Evolutionary conservation across 1,284 basidiomycete species (phyloP).

Genomic region (Blastosporella zonata): DNA sequence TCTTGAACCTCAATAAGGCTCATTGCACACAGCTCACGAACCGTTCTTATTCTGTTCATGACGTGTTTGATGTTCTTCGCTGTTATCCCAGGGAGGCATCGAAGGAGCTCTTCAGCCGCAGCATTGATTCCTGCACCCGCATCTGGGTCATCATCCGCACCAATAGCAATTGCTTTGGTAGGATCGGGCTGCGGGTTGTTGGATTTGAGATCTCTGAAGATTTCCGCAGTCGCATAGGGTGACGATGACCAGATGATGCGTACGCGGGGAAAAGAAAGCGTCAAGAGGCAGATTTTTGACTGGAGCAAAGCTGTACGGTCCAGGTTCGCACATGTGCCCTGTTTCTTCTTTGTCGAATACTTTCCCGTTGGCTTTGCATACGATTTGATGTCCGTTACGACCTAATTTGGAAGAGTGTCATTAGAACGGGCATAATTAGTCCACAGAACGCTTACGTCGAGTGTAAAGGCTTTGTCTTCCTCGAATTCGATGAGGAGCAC

Average conservation of each 20-base stretch:
- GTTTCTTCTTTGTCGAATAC: conserved; percentile 52
- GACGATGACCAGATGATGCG: conserved; percentile 98
- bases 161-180: conserved; percentile 69
- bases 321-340: conserved; percentile 31
- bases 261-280: conserved; percentile 86
- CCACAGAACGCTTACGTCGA: conserved; percentile 63
- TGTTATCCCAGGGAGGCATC: conserved; percentile 75
- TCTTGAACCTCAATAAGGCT: conserved; percentile 61
- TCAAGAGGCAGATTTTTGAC: conserved; percentile 88
- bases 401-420: conserved; percentile 30
- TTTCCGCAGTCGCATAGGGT: conserved; percentile 88
- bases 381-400: conserved; percentile 58
- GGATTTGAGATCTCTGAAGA: conserved; percentile 91
- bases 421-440: not conserved
- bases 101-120: conserved; percentile 73
- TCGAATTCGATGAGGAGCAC: conserved; percentile 98
- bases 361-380: conserved; percentile 59
- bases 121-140: conserved; percentile 67
- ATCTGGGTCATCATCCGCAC: conserved; percentile 72
- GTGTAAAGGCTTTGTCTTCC: conserved; percentile 92
- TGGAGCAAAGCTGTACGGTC: conserved; percentile 62
- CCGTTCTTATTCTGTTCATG: conserved; percentile 74
- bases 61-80: conserved; percentile 86
- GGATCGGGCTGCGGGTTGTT: conserved; percentile 84
- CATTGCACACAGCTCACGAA: conserved; percentile 78